A percentile compares a stretch with the other conserved stretches of the same genome.
Conservation (phyloP, 2,329 filamentous ascomycete genomes). For the Myotisia sp. region DNA sequence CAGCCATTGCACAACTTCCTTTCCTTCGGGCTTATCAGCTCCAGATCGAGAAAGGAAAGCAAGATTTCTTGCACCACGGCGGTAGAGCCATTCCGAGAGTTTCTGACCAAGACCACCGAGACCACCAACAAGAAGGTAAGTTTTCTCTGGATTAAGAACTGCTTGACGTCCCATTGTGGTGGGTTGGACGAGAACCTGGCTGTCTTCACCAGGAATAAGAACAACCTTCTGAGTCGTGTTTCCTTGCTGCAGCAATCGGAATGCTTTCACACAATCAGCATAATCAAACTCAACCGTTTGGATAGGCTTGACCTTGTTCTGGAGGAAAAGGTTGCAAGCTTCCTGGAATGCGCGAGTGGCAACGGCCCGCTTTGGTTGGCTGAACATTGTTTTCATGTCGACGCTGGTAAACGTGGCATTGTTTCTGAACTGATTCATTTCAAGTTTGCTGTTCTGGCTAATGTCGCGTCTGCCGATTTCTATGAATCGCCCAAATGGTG, state of each 20-base stretch:
- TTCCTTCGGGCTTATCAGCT: constrained; percentile 4
- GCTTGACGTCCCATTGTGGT: constrained; percentile 6
- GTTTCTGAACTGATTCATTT: constrained; percentile 14
- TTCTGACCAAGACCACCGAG: constrained; percentile 16
- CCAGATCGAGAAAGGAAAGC: constrained; percentile 20
- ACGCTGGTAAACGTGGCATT: constrained; percentile 23
- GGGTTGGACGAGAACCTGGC: constrained; percentile 10
- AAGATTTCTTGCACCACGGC: constrained; percentile 17
- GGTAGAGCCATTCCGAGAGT: constrained; percentile 15
- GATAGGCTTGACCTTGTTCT: constrained; percentile 10
- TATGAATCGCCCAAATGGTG: constrained; percentile 21
- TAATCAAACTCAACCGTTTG: constrained; percentile 9
- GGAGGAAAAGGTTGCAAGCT: constrained; percentile 5
- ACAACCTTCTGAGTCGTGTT: constrained; percentile 16
- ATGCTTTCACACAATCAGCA: constrained; percentile 13
- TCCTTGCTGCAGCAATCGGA: constrained; percentile 21
- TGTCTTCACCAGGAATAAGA: constrained; percentile 6
- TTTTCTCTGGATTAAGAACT: constrained; percentile 8
- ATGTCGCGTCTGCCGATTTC: constrained; percentile 8
- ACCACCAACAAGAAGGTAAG: constrained; percentile 15
- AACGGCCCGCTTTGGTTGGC: constrained; percentile 3
- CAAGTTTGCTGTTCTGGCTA: constrained; percentile 6
- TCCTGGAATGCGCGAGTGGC: constrained; percentile 3
- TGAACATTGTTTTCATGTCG: constrained; percentile 10
- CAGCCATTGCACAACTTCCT: constrained; percentile 5